phyloP scores from a whole-genome alignment of 169 alveolate species.

The Cyclospora cayetanensis region DNA sequence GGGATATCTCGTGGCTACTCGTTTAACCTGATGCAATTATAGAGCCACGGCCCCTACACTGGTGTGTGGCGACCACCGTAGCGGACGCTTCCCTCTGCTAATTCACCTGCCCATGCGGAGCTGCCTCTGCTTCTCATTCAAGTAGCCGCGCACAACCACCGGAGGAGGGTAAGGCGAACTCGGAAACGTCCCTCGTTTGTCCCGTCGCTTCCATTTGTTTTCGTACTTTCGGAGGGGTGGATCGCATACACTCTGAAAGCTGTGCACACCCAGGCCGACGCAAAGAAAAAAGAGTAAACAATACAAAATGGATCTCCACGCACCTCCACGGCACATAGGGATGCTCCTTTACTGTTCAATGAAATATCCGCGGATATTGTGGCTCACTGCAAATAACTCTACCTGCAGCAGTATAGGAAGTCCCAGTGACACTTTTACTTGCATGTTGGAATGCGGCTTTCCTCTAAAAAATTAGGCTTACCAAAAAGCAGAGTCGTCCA shows the following conservation, averaged over 20 bases:
- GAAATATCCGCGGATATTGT: no score
- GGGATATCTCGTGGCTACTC: no score
- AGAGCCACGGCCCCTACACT: no score
- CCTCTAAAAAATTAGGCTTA: no score
- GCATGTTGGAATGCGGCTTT: no score
- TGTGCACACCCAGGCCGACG: background rate
- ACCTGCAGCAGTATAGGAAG: no score
- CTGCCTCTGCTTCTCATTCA: conserved; percentile 66
- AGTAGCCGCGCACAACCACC: conserved; percentile 59
- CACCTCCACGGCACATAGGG: background rate
- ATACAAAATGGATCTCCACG: background rate
- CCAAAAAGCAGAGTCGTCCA: conserved; percentile 85
- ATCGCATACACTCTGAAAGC: conserved; percentile 83
- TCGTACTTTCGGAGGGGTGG: conserved; percentile 87
- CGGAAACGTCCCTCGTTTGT: conserved; percentile 88
- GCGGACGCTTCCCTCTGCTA: background rate
- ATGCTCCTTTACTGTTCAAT: no score
- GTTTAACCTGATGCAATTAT: no score
- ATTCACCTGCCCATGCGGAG: conserved; percentile 50
- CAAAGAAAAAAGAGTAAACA: background rate
- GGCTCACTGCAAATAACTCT: no score
- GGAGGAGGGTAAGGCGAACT: conserved; percentile 71
- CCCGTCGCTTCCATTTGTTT: conserved; percentile 89
- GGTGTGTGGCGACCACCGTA: no score
- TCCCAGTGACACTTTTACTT: no score